A percentile compares a stretch with the other conserved stretches of the same genome.
phyloP scores from a whole-genome alignment of 371 early-diverging fungal genomes.

The Mortierella sp. region DNA sequence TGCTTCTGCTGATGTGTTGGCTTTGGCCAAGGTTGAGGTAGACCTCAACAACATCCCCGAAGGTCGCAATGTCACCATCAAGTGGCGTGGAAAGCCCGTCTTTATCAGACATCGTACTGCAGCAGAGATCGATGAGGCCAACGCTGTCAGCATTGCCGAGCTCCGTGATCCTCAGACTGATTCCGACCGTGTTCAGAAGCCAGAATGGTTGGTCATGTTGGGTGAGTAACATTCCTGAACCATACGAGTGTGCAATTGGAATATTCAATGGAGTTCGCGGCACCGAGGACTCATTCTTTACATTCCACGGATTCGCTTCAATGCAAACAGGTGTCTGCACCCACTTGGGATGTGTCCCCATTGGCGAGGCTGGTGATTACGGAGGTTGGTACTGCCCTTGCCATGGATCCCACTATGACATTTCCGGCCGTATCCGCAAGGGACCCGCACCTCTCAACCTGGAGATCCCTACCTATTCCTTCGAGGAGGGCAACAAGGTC shows the following conservation, averaged over 20 bases:
- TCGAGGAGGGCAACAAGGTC: slow-evolving; percentile 66
- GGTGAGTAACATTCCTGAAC: slow-evolving; percentile 27
- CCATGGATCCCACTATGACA: slow-evolving; percentile 86
- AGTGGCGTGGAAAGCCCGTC: slow-evolving; percentile 99
- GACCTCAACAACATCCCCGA: slow-evolving; percentile 92
- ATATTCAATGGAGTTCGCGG: no score
- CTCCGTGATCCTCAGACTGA: slow-evolving; percentile 95
- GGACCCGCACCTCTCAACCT: slow-evolving; percentile 98
- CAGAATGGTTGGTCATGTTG: slow-evolving; percentile 97
- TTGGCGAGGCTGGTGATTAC: slow-evolving; percentile 97
- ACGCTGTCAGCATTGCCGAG: slow-evolving; percentile 77
- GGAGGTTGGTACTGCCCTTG: slow-evolving; percentile 99
- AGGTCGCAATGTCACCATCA: slow-evolving; percentile 96
- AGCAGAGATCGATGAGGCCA: slow-evolving; percentile 95
- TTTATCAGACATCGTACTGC: slow-evolving; percentile 97
- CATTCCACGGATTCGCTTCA: no score
- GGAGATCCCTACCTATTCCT: slow-evolving; percentile 90
- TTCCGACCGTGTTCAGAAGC: slow-evolving; percentile 90
- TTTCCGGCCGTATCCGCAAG: slow-evolving; percentile 93
- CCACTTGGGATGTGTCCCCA: slow-evolving; percentile 98
- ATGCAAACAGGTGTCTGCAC: slow-evolving; percentile 88
- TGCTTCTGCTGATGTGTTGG: slow-evolving; percentile 97
- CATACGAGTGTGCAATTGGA: background rate
- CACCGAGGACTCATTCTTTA: no score
- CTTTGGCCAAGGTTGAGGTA: slow-evolving; percentile 97